Conservation (phyloP, 106 monocot genomes). For the Dioscorea alata region DNA sequence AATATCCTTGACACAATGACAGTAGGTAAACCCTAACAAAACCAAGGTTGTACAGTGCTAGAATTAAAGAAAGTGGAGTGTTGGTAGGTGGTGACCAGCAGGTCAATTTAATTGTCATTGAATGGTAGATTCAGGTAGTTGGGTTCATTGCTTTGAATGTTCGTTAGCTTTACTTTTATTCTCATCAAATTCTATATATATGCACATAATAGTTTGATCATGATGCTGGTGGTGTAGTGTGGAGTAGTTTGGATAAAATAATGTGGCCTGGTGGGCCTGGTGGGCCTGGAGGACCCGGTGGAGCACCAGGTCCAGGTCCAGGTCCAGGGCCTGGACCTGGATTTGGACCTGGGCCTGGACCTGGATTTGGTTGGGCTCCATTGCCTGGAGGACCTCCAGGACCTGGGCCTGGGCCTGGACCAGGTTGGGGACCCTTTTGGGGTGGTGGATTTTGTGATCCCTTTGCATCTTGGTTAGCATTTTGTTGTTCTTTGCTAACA, state of each 20-base stretch:
- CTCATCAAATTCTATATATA: not conserved
- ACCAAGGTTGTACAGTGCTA: too few species aligned
- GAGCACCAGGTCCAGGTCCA: too few species aligned
- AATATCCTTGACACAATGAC: too few species aligned
- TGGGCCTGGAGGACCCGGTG: slow-evolving; percentile 12
- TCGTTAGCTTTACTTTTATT: not conserved
- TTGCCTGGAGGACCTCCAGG: slow-evolving; percentile 3
- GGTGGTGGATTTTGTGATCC: not conserved
- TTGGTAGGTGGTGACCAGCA: not conserved
- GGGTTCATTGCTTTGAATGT: not conserved
- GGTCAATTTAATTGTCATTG: not conserved
- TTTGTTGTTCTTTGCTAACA: not conserved
- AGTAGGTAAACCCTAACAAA: too few species aligned
- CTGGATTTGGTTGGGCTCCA: slow-evolving; percentile 19
- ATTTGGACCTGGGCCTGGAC: slow-evolving; percentile 6
- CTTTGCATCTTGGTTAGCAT: not conserved
- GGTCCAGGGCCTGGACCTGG: not conserved
- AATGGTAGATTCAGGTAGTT: not conserved
- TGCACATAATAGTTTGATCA: not conserved
- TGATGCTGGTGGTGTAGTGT: not conserved
- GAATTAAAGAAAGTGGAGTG: too few species aligned
- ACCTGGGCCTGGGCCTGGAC: not conserved
- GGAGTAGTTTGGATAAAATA: too few species aligned
- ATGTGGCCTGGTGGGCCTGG: slow-evolving; percentile 30
- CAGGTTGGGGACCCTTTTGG: slow-evolving; percentile 12